Base-by-base conservation (phyloP, 148 eudicot genomes). In the Rhododendron ovatum region DNA sequence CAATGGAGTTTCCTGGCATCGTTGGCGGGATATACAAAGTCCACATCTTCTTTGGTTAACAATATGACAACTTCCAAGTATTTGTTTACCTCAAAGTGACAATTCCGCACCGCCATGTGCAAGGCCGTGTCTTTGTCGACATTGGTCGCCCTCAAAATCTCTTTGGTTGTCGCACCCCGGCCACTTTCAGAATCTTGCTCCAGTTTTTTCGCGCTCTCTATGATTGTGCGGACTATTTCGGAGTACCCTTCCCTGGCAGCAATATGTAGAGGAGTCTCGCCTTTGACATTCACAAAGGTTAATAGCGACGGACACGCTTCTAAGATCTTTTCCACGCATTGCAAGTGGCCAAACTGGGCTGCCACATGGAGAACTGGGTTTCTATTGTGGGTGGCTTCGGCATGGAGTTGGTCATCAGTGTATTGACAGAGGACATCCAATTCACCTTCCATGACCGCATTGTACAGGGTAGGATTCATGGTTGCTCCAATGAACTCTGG, bases 311-410 rank as follows among this genome's bases (percentile, higher is more conserved):
- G 67, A 47, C 26, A 71, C 18, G 5, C 13, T 3, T 48, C 26
- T 50, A 84, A 43, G 81, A 84, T 76, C 59, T 51, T 1, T 26
- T 9, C 30, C 47, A 75, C 69, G 3, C 45, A 73, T 15, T 30
- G 4, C 6, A 14, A 8, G 8, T 53, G 45, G 15, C 78, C 86
- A 35, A 45, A 74, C 7, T 47, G 61, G 24, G 61, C 67, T 76
- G 81, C 86, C 22, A 84, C 69, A 22, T 84, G 80, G n/a, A 84
- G 86, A 17, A 50, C 3, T 2, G 80, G 74, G 47, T 84, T 84
- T 12, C 3, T 28, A 5, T 84, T 73, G 24, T 79, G 63, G 14
- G 63, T 84, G n/a, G 30, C 3, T 15, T 73, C 65, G 28, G 4
- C 57, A 37, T 15, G 12, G 35, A 84, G 26, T 20, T 73, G n/a